Conservation (phyloP, 495 filamentous ascomycete genomes). For the Penicillium simplicissimum region DNA sequence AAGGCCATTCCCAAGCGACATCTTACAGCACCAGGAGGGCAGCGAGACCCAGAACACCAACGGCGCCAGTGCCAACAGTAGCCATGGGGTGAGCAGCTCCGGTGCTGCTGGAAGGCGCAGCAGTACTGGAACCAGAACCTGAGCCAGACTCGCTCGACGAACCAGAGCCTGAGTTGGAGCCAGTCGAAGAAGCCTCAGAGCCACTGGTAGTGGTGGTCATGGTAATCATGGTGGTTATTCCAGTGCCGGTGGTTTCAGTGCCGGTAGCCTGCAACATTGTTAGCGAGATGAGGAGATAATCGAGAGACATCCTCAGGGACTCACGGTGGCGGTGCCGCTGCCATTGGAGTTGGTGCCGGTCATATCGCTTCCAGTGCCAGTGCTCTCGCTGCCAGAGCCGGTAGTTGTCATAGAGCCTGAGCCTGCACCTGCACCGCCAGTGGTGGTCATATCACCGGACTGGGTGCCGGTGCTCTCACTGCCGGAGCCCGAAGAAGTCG, state of each 20-base stretch:
- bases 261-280: not conserved
- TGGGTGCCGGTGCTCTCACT: conserved; percentile 18
- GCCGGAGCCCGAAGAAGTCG: not conserved
- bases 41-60: conserved; percentile 42
- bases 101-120: conserved; percentile 27
- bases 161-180: conserved; percentile 14
- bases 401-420: conserved; percentile 2
- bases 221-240: conserved; percentile 13
- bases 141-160: conserved; percentile 8
- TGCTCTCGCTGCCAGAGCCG: conserved; percentile 5
- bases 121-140: conserved; percentile 24
- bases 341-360: conserved; percentile 17
- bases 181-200: conserved; percentile 23
- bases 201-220: conserved; percentile 21
- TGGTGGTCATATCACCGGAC: not conserved
- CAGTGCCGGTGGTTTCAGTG: not conserved
- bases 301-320: not conserved
- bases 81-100: conserved; percentile 38
- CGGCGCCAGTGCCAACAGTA: conserved; percentile 38
- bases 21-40: conserved; percentile 45
- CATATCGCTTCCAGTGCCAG: conserved; percentile 15
- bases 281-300: not conserved
- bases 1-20: not conserved
- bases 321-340: conserved; percentile 4
- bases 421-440: conserved; percentile 5